Evolutionary conservation across 1,284 basidiomycete species (phyloP), one percentile per base, ranked within the genome.

Genomic region (Papiliotrema flavescens): DNA sequence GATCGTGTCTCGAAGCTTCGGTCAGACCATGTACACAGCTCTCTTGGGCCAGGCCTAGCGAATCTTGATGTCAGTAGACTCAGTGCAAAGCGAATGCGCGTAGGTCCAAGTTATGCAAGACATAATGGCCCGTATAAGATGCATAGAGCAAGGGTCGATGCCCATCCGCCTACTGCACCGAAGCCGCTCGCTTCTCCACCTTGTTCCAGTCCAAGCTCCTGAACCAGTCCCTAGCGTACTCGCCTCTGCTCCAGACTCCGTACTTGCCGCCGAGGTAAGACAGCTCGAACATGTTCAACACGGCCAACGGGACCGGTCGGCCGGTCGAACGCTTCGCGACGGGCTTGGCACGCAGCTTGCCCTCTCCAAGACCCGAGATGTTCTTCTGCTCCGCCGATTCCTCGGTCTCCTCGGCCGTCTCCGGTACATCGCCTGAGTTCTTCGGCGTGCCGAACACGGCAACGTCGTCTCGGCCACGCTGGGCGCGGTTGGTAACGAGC

Each of bases 201-300:
- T 83, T 84, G 50, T 79, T 73, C 95, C 95, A 98, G 77, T 98
- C 83, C 57, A 98, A 76, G 47, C 86, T 87, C 36, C 81, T 81
- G 89, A 92, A 97, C 80, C 96, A 97, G 69, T 88, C 83, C 67
- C 83, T 84, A 65, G 96, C 78, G 80, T 95, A 98, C 70, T 84
- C 81, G 71, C 92, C 89, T 78, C 91, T 92, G 40, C 90, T 92
- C 89, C 90, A 95, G 17, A 98, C 85, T 13, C 95, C 95, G 69
- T 90, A 94, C 57, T 87, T 87, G 47, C 88, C 86, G 50, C 82
- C 82, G 64, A 98, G 79, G 88, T 93, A 98, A 23, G 89, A 87
- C 68, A 93, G 93, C 76, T 97, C 93, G 68, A 92, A 85, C 22
- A 95, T 82, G 53, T 86, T 88, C 58, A 97, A 75, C 64, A 90